A percentile compares a stretch with the other conserved stretches of the same genome.
phyloP scores from a whole-genome alignment of 371 early-diverging fungal species.

The Mucor piriformis region DNA sequence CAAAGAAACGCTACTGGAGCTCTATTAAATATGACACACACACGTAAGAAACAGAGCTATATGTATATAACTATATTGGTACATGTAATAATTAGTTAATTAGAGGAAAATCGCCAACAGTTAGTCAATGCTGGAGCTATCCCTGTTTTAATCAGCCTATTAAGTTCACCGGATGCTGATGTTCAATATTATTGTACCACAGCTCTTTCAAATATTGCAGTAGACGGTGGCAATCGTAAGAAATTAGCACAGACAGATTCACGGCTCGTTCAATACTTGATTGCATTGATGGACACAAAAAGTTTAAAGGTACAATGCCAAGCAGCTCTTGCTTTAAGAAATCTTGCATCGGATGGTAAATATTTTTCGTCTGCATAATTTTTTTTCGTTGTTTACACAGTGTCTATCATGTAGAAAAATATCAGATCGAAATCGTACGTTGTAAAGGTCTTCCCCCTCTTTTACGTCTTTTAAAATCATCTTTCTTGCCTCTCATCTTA shows the following conservation, averaged over 20 bases:
- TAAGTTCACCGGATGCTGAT: slow-evolving; percentile 82
- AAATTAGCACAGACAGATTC: slow-evolving; percentile 79
- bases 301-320: slow-evolving; percentile 88
- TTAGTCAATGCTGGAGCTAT: slow-evolving; percentile 87
- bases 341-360: slow-evolving; percentile 57
- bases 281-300: slow-evolving; percentile 79
- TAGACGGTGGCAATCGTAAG: slow-evolving; percentile 80
- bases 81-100: slow-evolving; percentile 3
- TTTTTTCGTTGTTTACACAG: not conserved
- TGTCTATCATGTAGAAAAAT: slow-evolving; percentile 57
- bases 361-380: not conserved
- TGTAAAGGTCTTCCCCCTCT: slow-evolving; percentile 77
- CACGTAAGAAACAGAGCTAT: slow-evolving; percentile 41
- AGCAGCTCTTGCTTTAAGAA: slow-evolving; percentile 87
- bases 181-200: slow-evolving; percentile 93
- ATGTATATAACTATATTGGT: not conserved
- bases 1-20: slow-evolving; percentile 94
- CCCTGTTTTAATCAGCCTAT: slow-evolving; percentile 78
- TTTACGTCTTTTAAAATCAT: slow-evolving; percentile 75
- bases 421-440: slow-evolving; percentile 83
- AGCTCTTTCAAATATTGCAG: slow-evolving; percentile 90
- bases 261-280: slow-evolving; percentile 74
- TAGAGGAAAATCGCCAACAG: slow-evolving; percentile 82
- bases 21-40: slow-evolving; percentile 93
- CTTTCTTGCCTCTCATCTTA: slow-evolving; percentile 75